Base-by-base conservation (phyloP, 31 red algal species). In the Asparagopsis taxiformis region DNA sequence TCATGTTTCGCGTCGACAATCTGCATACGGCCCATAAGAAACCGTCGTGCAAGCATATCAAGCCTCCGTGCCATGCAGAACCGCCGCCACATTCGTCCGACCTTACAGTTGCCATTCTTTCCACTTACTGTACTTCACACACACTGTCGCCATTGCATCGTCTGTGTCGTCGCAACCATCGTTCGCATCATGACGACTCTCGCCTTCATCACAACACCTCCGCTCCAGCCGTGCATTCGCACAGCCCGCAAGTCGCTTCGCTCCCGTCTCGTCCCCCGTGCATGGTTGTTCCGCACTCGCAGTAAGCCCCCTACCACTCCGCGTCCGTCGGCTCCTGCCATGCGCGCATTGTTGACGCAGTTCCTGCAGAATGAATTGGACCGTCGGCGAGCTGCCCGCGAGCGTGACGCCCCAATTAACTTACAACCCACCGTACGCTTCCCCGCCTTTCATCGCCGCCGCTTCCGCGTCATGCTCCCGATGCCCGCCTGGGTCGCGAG, bases 281-380 rank as follows among this genome's bases (percentile, higher is more conserved):
- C 41, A 6, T 46, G 41, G 41, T 13, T 46, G 6, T 46, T 46
- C 13, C 41, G 41, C 41, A 46, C 41, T 9, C 41, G 41, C 13
- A 13, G 8, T 9, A 46, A 46, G 41, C 41, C 8, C 41, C 8
- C 6, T 6, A 13, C 6, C 8, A 13, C 58, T 5, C 58, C 58
- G 58, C 58, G 58, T 32, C 23, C 58, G 23, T 62, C 58, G n/a
- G 23, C 25, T 19, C 26, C 58, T 30, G 58, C 58, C 4, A 26
- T 62, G 26, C 58, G 58, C 23, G 58, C 58, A 3, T 30, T 62
- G 31, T 16, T 62, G 5, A 32, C 58, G 11, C 58, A 62, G 58
- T 62, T 62, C 31, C 16, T 62, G 26, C 23, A 32, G 29, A 19
- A 62, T 32, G 58, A 62, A 13, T 28, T 62, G 26, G 58, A 62